A percentile compares a stretch with the other conserved stretches of the same genome.
These are phyloP conservation scores for Calonectria pteridis DNA, from an alignment of 2,329 filamentous ascomycete genomes.

Conservation along the genomic window DNA sequence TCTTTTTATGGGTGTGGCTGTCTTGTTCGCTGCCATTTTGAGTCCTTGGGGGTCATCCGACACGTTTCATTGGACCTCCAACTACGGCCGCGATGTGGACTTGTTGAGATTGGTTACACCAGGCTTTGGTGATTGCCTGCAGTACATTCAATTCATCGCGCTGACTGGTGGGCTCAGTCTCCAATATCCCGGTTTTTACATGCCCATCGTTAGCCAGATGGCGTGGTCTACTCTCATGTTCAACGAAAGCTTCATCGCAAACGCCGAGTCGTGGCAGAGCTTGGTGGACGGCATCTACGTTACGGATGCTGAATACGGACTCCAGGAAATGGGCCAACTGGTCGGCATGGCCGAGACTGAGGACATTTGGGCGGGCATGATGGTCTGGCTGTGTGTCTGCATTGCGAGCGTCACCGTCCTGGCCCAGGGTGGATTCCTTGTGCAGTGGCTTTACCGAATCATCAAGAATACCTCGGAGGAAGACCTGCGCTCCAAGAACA, in stretches of 20 bases:
- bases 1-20: constrained; percentile 83
- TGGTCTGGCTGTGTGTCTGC: constrained; percentile 88
- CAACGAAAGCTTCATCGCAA: constrained; percentile 87
- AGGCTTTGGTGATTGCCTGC: constrained; percentile 94
- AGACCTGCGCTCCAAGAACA: constrained; percentile 90
- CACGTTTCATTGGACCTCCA: constrained; percentile 96
- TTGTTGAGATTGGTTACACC: constrained; percentile 92
- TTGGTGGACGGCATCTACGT: constrained; percentile 89
- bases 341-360: constrained; percentile 81
- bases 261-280: constrained; percentile 73
- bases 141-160: constrained; percentile 95
- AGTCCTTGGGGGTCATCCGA: constrained; percentile 95
- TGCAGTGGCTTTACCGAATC: constrained; percentile 81
- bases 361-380: constrained; percentile 95
- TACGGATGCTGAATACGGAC: constrained; percentile 81
- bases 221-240: constrained; percentile 94
- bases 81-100: constrained; percentile 95
- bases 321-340: constrained; percentile 83
- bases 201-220: constrained; percentile 88
- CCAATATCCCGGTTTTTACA: constrained; percentile 93
- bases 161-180: constrained; percentile 89
- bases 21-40: constrained; percentile 84
- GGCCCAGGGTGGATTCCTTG: constrained; percentile 81
- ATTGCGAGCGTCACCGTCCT: constrained; percentile 75
- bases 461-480: constrained; percentile 82